phyloP scores from a whole-genome alignment of 2,329 filamentous ascomycete species.

The Venturiaceae sp. region DNA sequence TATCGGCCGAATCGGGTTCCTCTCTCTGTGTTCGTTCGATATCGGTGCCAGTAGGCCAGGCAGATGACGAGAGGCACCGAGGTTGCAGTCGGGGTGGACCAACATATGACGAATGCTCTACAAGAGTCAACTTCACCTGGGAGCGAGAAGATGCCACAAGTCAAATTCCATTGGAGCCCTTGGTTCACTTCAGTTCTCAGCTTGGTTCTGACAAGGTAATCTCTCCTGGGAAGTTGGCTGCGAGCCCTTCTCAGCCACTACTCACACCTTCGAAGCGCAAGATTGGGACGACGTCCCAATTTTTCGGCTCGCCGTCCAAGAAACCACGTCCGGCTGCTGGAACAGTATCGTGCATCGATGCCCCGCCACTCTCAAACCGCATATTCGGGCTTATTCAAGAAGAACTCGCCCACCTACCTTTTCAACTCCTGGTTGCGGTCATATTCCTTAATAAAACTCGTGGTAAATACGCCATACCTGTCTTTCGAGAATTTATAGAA shows the following conservation, averaged over 20 bases:
- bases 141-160: neutral
- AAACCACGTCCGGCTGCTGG: constrained; percentile 4
- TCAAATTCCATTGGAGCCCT: neutral
- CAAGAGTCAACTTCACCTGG: neutral
- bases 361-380: neutral
- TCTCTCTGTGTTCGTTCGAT: too few species aligned
- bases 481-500: constrained; percentile 59
- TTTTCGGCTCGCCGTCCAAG: constrained; percentile 1
- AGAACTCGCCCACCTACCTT: constrained; percentile 62
- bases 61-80: too few species aligned
- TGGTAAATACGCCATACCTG: constrained; percentile 64
- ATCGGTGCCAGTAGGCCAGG: too few species aligned
- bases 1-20: too few species aligned
- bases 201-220: neutral
- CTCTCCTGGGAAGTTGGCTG: neutral
- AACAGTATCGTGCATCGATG: constrained; percentile 8
- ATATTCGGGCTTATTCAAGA: constrained; percentile 79
- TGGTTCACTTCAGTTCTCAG: neutral
- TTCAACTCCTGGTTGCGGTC: constrained; percentile 70
- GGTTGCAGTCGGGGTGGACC: too few species aligned
- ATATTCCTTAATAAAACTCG: constrained; percentile 78
- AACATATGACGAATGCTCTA: neutral
- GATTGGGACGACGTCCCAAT: neutral
- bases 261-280: neutral
- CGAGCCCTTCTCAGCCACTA: neutral